Evolutionary conservation across 2,329 filamentous ascomycete genomes (phyloP), one percentile per base, ranked within the genome.

Genomic region (Fusarium sp.): DNA sequence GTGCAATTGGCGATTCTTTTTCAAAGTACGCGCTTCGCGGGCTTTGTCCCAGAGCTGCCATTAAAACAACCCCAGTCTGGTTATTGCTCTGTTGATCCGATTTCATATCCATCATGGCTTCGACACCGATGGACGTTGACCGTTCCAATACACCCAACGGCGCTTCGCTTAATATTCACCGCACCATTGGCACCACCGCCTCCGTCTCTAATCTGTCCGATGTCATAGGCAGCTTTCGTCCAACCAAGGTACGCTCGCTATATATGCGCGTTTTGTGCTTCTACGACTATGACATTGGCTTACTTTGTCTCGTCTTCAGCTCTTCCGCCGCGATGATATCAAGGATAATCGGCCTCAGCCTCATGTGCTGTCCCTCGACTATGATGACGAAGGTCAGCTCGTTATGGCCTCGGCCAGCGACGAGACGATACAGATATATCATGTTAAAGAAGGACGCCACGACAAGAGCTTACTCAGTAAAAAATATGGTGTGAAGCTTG

Each of bases 381-480:
- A 97, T 73, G 93, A 98, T 76, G 93, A 98, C 78, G 90, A 91
- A 38, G 95, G 95, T 75, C 93, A 97, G 75, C 90, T 94, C 45
- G 85, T 96, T 57, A 92, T 99, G 77, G 91, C 93, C 0, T 92
- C 93, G 6, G 91, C 93, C 66, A 93, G 92, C 78, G 95, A 99
- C 76, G 93, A 97, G 74, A 96, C 92, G 4, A 91, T 99, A 61
- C 93, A 98, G 72, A 88, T 99, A 29, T 99, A 96, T 79, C 96
- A 95, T 70, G 89, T 96, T 62, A 91, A 90, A 70, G 93, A 97
- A 65, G 95, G 95, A 5, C 90, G 91, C 58, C 89, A 93, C 68
- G 91, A 92, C 42, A 98, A 98, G 78, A 89, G 89, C 57, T 83
- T 97, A 42, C 88, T 96, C 47, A 96, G 91, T 78, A 96, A 98